Evolutionary conservation across 176 grass and related monocot genomes (phyloP).

Genomic region (Guadua angustifolia): DNA sequence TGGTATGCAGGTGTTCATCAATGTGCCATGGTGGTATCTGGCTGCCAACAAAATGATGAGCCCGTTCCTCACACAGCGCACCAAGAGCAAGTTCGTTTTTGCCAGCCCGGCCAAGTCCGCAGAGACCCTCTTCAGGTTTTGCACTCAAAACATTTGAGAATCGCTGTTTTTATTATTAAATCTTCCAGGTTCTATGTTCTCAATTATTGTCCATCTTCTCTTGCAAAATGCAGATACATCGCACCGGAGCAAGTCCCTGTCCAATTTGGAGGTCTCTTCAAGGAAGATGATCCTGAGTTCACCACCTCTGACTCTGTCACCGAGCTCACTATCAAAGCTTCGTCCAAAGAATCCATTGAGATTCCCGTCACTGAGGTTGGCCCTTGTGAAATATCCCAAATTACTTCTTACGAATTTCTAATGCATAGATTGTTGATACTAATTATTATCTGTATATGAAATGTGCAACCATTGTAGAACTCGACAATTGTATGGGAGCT

Average conservation of each 20-base stretch:
- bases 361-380: constrained; percentile 69
- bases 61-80: constrained; percentile 93
- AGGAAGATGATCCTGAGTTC: constrained; percentile 86
- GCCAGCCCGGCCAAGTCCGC: constrained; percentile 86
- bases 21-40: constrained; percentile 98
- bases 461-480: constrained; percentile 45
- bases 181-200: not conserved
- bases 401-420: not conserved
- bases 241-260: constrained; percentile 88
- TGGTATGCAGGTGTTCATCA: constrained; percentile 83
- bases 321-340: constrained; percentile 73
- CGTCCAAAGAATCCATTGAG: constrained; percentile 74
- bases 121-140: constrained; percentile 84
- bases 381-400: not conserved
- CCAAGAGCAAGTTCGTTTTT: constrained; percentile 97
- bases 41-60: constrained; percentile 90
- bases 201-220: not conserved
- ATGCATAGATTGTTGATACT: not conserved
- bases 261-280: constrained; percentile 82
- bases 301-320: constrained; percentile 64
- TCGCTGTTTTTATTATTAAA: not conserved
- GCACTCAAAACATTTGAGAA: not conserved
- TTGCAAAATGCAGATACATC: constrained; percentile 68
- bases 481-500: constrained; percentile 84
- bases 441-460: not conserved